These are phyloP conservation scores for Cryptosporidium ryanae DNA, from an alignment of 169 alveolate genomes.

Conservation along the genomic window DNA sequence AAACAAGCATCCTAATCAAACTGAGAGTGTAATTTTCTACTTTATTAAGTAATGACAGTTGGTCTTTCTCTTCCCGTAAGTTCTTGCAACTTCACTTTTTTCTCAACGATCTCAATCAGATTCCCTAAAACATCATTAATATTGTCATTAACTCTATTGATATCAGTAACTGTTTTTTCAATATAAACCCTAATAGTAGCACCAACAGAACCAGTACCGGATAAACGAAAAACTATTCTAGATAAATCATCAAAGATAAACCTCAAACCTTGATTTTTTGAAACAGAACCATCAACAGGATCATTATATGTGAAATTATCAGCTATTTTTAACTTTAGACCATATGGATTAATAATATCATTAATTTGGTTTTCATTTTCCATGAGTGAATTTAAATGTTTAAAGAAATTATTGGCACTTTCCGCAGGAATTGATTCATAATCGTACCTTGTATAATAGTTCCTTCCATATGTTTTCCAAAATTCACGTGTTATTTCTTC, in stretches of 20 bases:
- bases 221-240: conserved; percentile 89
- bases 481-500: conserved; percentile 89
- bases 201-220: conserved; percentile 92
- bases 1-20: too few relatives aligned
- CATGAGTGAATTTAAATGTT: conserved; percentile 77
- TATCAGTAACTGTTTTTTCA: conserved; percentile 85
- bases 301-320: conserved; percentile 89
- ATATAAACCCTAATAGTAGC: conserved; percentile 94
- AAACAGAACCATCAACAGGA: conserved; percentile 93
- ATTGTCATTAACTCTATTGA: conserved; percentile 12
- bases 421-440: conserved; percentile 88
- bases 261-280: conserved; percentile 92
- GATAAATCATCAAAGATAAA: conserved; percentile 89
- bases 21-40: too few relatives aligned
- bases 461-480: conserved; percentile 93
- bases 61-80: conserved; percentile 75
- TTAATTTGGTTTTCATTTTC: not conserved
- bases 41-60: conserved; percentile 70
- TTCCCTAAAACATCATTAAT: conserved; percentile 34
- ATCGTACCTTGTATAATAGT: conserved; percentile 92
- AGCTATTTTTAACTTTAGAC: conserved; percentile 73
- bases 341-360: conserved; percentile 27
- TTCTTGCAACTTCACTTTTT: conserved; percentile 28
- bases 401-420: conserved; percentile 87
- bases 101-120: conserved; percentile 66